Evolutionary conservation across 176 grass and related monocot species (phyloP), one percentile per base, ranked within the genome.

Genomic region (Bromus sterilis): DNA sequence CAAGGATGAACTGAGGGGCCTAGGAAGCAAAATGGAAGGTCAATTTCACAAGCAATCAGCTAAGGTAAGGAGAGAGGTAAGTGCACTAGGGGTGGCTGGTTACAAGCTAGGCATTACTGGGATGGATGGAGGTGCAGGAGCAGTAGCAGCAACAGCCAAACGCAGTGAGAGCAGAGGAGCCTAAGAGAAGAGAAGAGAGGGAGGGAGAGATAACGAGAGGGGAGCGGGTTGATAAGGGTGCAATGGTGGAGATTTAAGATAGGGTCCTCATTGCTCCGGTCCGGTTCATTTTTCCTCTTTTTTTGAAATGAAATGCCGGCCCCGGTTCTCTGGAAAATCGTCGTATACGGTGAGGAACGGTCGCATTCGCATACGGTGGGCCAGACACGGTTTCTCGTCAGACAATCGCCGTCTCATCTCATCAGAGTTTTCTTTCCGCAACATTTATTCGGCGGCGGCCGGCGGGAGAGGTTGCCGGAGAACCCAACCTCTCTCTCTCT

Each of bases 201-300:
- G 82, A 85, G 41, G 59, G 65, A 79, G 30, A 48, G 86, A 89
- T 63, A 84, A 76, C 55, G 64, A 85, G 64, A 31, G 61, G 49
- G 66, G 51, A 25, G 7, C 37, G 32, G 55, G 82, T 16, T 65
- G 91, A 93, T 90, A 94, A 90, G 91, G 86, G 88, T 80, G 79
- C 88, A 91, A 86, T 83, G 91, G 91, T 86, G 77, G 87, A 90
- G 91, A 83, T 85, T 90, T 82, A 25, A 90, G 87, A 90, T 85
- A 90, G 78, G 78, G 74, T 81, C 61, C 80, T 74, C 34, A 32
- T 84, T 81, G 86, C 69, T 80, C 48, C 80, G 49, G 81, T 86
- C 65, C 78, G 56, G 29, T 15, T 2, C 6, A n/a, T 56, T 39
- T 31, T 24, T 70, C 37, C 8, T 9, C 10, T 39, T 39, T 51